These are phyloP conservation scores for Phlegmacium glaucopus DNA, from an alignment of 768 basidiomycete genomes.

Conservation along the genomic window DNA sequence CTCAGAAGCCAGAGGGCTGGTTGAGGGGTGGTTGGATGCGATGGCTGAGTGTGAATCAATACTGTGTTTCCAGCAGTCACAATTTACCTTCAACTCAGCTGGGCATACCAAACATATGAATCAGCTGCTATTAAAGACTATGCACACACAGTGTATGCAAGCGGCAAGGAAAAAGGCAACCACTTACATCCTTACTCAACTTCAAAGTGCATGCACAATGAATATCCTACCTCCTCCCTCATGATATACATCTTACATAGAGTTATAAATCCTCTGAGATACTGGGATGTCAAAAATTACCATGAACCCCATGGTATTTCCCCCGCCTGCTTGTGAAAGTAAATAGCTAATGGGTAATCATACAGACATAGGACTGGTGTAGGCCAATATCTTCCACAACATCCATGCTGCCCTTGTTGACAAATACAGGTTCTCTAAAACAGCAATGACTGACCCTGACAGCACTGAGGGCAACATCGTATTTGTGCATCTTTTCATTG, in stretches of 20 bases:
- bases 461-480: constrained; percentile 42
- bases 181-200: no score
- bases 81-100: no score
- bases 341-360: background rate
- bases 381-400: constrained; percentile 41
- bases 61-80: no score
- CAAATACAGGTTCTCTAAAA: constrained; percentile 29
- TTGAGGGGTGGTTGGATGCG: constrained; percentile 49
- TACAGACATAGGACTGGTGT: constrained; percentile 44
- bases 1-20: constrained; percentile 65
- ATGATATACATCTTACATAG: no score
- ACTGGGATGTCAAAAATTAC: no score
- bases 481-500: constrained; percentile 46
- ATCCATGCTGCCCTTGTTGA: constrained; percentile 36
- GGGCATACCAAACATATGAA: constrained; percentile 43
- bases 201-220: no score
- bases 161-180: no score
- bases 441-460: constrained; percentile 34
- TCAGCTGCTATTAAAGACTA: no score
- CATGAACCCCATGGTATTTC: constrained; percentile 45
- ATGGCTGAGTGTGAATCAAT: constrained; percentile 41
- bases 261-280: no score
- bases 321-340: background rate
- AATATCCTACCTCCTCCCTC: no score
- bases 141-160: no score